These are phyloP conservation scores for Aspergillus felis DNA, from an alignment of 2,329 filamentous ascomycete genomes.

Conservation along the genomic window DNA sequence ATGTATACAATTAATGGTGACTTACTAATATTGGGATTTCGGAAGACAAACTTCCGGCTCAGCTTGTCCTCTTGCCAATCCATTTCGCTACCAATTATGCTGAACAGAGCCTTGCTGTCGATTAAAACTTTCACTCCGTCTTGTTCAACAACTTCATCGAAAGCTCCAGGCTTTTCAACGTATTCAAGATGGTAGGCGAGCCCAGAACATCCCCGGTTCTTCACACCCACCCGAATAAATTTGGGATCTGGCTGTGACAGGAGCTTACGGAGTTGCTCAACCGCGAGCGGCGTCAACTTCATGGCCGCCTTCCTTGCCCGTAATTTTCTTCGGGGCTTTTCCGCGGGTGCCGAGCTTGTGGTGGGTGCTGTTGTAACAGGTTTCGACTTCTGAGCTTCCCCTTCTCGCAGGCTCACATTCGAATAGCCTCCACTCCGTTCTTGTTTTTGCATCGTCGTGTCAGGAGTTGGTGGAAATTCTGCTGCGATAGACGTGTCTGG, in stretches of 20 bases:
- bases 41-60: conserved; percentile 87
- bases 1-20: conserved; percentile 22
- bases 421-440: conserved; percentile 29
- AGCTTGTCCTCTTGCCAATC: conserved; percentile 97
- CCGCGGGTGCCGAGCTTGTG: conserved; percentile 37
- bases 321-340: conserved; percentile 63
- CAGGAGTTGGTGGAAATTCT: conserved; percentile 45
- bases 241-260: conserved; percentile 85
- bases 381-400: conserved; percentile 64
- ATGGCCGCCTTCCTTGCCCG: conserved; percentile 87
- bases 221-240: conserved; percentile 89
- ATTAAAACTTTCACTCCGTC: conserved; percentile 95
- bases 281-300: conserved; percentile 74
- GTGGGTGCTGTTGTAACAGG: conserved; percentile 37
- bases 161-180: conserved; percentile 80
- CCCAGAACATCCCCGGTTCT: conserved; percentile 90
- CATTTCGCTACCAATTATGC: conserved; percentile 98
- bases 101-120: conserved; percentile 95
- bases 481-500: conserved; percentile 60
- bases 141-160: conserved; percentile 92
- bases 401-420: conserved; percentile 54
- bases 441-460: conserved; percentile 43
- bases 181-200: conserved; percentile 92
- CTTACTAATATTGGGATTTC: conserved; percentile 97
- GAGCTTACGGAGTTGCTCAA: conserved; percentile 71